Base-by-base conservation (phyloP, 1,284 basidiomycete species). In the Pterula multifida region DNA sequence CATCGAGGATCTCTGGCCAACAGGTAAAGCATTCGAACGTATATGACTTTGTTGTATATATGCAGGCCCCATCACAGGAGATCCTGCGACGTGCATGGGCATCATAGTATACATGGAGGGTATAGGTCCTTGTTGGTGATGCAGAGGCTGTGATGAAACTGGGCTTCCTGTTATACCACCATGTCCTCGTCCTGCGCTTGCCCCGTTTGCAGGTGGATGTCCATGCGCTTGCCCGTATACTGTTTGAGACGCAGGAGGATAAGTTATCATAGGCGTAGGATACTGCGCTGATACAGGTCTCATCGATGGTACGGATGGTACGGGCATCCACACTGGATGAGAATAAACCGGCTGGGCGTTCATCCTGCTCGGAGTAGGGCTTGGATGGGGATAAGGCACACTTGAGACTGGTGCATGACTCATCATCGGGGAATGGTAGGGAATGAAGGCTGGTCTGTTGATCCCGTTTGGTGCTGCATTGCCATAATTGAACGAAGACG, bases 361-460 rank as follows among this genome's bases (percentile, higher is more conserved):
- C 68, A 82, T 78, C 47, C 78, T 70, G 49, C 67, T 67, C 42
- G 81, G 78, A 21, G 79, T 72, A 47, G 81, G 80, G 55, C 79
- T 85, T 13, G 65, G 61, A 79, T 71, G 26, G 73, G 68, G 54
- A 63, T 85, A 88, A 66, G 85, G 69, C 51, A 83, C 60, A 15
- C 69, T 65, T 23, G 81, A 76, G 53, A 69, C 75, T 3, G 81
- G 81, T 3, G 84, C 76, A 59, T 81, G 81, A 55, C 73, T 77
- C 66, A 82, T 70, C 71, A 85, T 78, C 1, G 81, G 78, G 9
- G 83, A 78, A 25, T 73, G 68, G 59, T 85, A 85, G 24, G 70
- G 56, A 15, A 68, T 58, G 62, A 81, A 86, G 49, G 68, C 61
- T 19, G 75, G 69, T n/a, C 79, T 75, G 57, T 78, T 68, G 50